Conservation (phyloP, 108 stramenopile genomes). For the Fragilariopsis cylindrus region DNA sequence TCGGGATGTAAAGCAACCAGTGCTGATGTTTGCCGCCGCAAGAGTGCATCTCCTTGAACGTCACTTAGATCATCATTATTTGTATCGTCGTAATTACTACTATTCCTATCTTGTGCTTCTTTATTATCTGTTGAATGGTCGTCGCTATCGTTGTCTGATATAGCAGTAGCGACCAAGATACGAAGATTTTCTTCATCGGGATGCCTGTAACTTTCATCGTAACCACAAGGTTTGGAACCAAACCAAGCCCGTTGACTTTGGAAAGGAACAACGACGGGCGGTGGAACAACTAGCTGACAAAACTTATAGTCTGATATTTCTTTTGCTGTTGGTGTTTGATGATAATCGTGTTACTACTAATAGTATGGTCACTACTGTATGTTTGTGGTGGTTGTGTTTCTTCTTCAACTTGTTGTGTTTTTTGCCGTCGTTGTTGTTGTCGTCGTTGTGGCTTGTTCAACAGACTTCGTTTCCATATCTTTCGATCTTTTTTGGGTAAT, state of each 20-base stretch:
- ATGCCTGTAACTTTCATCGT: constrained; percentile 56
- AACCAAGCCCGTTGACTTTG: constrained; percentile 61
- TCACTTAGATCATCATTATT: background rate
- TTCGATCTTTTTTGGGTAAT: constrained; percentile 70
- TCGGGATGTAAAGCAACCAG: constrained; percentile 88
- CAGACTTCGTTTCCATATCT: constrained; percentile 54
- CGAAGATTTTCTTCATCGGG: constrained; percentile 43
- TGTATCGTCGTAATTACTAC: background rate
- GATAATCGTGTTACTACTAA: too few species aligned
- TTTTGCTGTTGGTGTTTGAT: background rate
- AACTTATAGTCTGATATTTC: background rate
- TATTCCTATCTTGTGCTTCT: background rate
- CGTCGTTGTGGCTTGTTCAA: constrained; percentile 5
- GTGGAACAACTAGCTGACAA: constrained; percentile 19
- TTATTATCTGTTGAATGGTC: background rate
- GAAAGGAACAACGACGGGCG: constrained; percentile 38
- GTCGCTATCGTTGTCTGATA: background rate
- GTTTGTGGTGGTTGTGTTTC: background rate
- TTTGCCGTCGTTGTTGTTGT: background rate
- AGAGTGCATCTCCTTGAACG: too few species aligned
- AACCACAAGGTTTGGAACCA: constrained; percentile 47
- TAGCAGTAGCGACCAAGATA: constrained; percentile 19
- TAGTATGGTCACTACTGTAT: too few species aligned
- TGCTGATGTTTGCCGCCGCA: constrained; percentile 37
- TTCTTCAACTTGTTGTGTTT: background rate